A percentile compares a stretch with the other conserved stretches of the same genome.
Conservation (phyloP, 2,329 filamentous ascomycete genomes). For the Chaetomiaceae sp. region DNA sequence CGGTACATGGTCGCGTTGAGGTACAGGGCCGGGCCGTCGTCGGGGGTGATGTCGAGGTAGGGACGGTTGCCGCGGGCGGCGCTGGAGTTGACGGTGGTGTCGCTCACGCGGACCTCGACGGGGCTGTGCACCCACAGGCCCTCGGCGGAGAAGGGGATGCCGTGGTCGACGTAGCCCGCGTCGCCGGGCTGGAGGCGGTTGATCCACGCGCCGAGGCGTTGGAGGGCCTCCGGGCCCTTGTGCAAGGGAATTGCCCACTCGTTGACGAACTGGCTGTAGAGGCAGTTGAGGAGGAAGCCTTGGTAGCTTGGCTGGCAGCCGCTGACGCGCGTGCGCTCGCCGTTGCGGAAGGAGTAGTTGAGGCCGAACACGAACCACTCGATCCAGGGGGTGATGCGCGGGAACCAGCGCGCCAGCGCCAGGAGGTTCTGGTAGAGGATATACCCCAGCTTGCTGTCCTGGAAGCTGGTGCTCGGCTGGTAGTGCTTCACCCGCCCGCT, state of each 20-base stretch:
- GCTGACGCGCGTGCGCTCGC: slow-evolving; percentile 59
- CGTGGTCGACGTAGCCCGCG: slow-evolving; percentile 49
- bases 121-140: slow-evolving; percentile 72
- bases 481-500: slow-evolving; percentile 37
- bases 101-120: slow-evolving; percentile 70
- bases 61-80: slow-evolving; percentile 26
- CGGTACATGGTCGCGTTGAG: slow-evolving; percentile 77
- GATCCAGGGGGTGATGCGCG: slow-evolving; percentile 75
- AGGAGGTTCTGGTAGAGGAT: slow-evolving; percentile 90
- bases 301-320: slow-evolving; percentile 75
- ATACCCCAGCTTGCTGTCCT: slow-evolving; percentile 76
- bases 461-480: slow-evolving; percentile 65
- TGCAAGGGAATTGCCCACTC: slow-evolving; percentile 91
- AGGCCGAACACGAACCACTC: slow-evolving; percentile 97
- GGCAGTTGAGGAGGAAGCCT: slow-evolving; percentile 90
- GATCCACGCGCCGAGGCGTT: slow-evolving; percentile 80
- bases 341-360: slow-evolving; percentile 78
- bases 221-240: slow-evolving; percentile 81
- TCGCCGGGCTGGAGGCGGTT: slow-evolving; percentile 57
- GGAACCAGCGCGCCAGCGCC: slow-evolving; percentile 71
- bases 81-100: slow-evolving; percentile 46
- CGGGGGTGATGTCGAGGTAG: slow-evolving; percentile 57
- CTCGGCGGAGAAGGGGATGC: slow-evolving; percentile 64
- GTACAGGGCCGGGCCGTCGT: slow-evolving; percentile 64
- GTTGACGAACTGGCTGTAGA: slow-evolving; percentile 98